Evolutionary conservation across 805 yeast species (phyloP), one percentile per base, ranked within the genome.

Genomic region (Wickerhamomyces subpelliculosus): DNA sequence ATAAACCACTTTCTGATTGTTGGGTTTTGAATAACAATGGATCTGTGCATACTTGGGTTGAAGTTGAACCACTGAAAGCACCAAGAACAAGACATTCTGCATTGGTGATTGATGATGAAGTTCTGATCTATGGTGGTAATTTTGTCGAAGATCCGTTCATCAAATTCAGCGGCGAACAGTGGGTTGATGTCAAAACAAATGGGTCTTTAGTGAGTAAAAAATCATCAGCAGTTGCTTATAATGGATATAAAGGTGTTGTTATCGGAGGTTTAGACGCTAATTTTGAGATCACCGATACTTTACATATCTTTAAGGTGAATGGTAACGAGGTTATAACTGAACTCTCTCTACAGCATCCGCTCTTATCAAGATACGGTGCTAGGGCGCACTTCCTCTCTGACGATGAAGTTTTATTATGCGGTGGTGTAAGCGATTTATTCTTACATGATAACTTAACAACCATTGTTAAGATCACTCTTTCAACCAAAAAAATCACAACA

Each of bases 111-210:
- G 55, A 49, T 30, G 50, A 37, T 12, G 48, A 47, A 11, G 53
- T 75, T 1, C 47, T 78, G 18, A 55, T 80, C 0, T 72, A 64
- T 51, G 84, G 85, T 6, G 86, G 85, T 19, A 49, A 46, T 16
- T 44, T 54, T 7, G 27, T 30, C 1, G 55, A 38, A 2, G 13
- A 44, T 0, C 35, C 53, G 4, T 58, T 60, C 16, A 39, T 60
- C 10, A 43, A 29, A 4, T 58, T 48, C 1, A 49, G 18, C 5
- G 32, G 24, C n/a, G 30, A 23, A 2, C 2, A 9, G 7, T 46
- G 50, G 50, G 32, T n/a, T 13, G 16, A 12, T n/a, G 17, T 27
- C 10, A 23, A 19, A 5, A 16, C 16, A 5, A 16, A 23, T 4
- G 40, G 51, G 11, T 34, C 36, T 14, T n/a, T 46, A 3, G 32